Evolutionary conservation across 139 green algal species (phyloP), one percentile per base, ranked within the genome.

Genomic region (Parachlorella kessleri): DNA sequence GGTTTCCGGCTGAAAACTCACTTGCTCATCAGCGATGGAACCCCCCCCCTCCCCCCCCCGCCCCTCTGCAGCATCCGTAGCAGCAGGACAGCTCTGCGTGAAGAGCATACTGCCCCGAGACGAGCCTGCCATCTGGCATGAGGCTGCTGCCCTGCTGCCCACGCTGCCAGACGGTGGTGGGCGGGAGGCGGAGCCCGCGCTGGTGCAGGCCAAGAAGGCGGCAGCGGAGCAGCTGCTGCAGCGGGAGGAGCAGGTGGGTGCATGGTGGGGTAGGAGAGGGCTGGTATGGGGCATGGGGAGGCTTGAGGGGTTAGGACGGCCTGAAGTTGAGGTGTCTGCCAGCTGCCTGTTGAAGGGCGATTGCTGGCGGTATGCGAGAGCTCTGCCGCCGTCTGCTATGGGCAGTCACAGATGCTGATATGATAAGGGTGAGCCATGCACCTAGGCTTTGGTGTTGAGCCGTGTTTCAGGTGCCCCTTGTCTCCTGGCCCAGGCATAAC

Each of bases 51-150:
- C n/a, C n/a, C n/a, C n/a, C n/a, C n/a, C n/a, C n/a, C n/a, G n/a
- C n/a, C n/a, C n/a, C n/a, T n/a, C n/a, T n/a, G 69, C 55, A 8
- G 54, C 55, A 3, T 21, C 30, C 54, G 35, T n/a, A 55, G 69
- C 81, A 86, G 81, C 75, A 35, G 83, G 86, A 64, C 75, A 85
- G 41, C 73, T 66, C 39, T 79, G 81, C 35, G 75, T 80, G 54
- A 40, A 83, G 33, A 90, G 85, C 4, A 81, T 95, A 6, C 82
- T 95, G 28, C 82, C 78, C 21, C 68, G 76, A 6, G 80, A 90
- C 37, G 90, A 92, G 35, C 83, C 90, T 4, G 55, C 76, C n/a
- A 71, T 94, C 3, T 95, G 93, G 93, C 87, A 89, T 40, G 81
- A 91, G 68, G 86, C 86, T 1, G 81, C 84, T 26, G 75, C 81